A percentile compares a stretch with the other conserved stretches of the same genome.
Conservation (phyloP, 2,329 filamentous ascomycete genomes). For the Kalaharituber pfeilii region DNA sequence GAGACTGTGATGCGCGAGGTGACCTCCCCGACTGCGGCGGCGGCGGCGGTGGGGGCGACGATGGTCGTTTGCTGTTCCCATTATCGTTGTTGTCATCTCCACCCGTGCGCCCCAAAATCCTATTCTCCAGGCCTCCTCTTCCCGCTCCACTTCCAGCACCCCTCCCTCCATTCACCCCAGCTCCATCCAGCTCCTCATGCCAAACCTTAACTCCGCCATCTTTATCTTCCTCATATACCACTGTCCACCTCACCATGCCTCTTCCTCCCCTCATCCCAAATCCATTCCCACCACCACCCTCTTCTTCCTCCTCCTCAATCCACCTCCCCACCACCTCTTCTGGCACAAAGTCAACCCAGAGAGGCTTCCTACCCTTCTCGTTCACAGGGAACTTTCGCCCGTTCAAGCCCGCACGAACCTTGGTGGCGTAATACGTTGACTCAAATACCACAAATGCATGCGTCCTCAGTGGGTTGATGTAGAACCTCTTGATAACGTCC, state of each 20-base stretch:
- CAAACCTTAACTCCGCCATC: background rate
- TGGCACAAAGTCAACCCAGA: slow-evolving; percentile 84
- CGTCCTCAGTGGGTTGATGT: slow-evolving; percentile 69
- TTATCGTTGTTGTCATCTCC: slow-evolving; percentile 4
- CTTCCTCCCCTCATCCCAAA: slow-evolving; percentile 58
- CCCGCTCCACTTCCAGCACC: slow-evolving; percentile 7
- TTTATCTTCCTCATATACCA: slow-evolving; percentile 40
- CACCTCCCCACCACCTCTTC: slow-evolving; percentile 53
- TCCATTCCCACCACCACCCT: slow-evolving; percentile 50
- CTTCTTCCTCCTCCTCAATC: slow-evolving; percentile 50
- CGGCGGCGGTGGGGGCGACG: background rate
- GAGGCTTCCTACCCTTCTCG: slow-evolving; percentile 62
- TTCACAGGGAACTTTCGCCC: slow-evolving; percentile 60
- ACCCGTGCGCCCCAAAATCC: slow-evolving; percentile 2
- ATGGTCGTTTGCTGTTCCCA: too few relatives aligned
- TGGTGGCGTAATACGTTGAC: slow-evolving; percentile 50
- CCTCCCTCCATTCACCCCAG: background rate
- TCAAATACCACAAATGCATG: slow-evolving; percentile 69
- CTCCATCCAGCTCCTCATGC: slow-evolving; percentile 8
- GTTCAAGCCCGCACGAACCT: slow-evolving; percentile 61
- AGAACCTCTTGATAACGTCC: slow-evolving; percentile 48
- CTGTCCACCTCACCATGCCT: slow-evolving; percentile 48
- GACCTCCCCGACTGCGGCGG: background rate
- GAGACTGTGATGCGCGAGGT: background rate
- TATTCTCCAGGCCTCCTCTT: slow-evolving; percentile 10